Evolutionary conservation across 75 land plant genomes (phyloP).

Genomic region (Adiantum capillusveneris): DNA sequence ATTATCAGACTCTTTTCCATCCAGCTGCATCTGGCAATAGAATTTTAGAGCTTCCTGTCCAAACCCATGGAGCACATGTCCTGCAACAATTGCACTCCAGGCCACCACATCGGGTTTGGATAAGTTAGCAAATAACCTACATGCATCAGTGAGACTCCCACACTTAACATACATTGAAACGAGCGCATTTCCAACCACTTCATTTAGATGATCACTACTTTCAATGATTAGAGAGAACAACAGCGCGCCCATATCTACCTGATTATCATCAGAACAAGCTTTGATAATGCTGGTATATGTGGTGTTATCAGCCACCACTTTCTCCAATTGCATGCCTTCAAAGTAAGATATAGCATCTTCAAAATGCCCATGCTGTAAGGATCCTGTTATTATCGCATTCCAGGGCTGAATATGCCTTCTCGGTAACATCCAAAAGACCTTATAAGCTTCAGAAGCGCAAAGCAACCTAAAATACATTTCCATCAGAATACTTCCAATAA

Average conservation of each 20-base stretch:
- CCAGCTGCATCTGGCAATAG: background rate
- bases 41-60: slow-evolving; percentile 4
- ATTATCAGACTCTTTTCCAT: background rate
- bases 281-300: slow-evolving; percentile 38
- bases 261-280: slow-evolving; percentile 27
- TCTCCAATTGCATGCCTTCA: slow-evolving; percentile 23
- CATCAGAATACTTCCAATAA: slow-evolving; percentile 1
- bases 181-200: slow-evolving; percentile 28
- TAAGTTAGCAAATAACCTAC: slow-evolving; percentile 2
- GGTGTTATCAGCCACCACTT: slow-evolving; percentile 18
- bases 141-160: slow-evolving; percentile 12
- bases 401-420: slow-evolving; percentile 20
- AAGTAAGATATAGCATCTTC: slow-evolving; percentile 37
- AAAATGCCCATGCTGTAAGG: slow-evolving; percentile 31
- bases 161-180: slow-evolving; percentile 15
- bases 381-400: slow-evolving; percentile 41
- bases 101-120: slow-evolving; percentile 2
- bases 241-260: slow-evolving; percentile 25
- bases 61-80: background rate
- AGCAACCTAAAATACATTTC: slow-evolving; percentile 3
- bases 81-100: slow-evolving; percentile 10
- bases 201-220: slow-evolving; percentile 8
- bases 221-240: slow-evolving; percentile 20
- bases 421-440: background rate
- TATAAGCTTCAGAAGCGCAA: background rate